phyloP scores from a whole-genome alignment of 176 grass and related monocot species.

The Rhynchospora tenuis region DNA sequence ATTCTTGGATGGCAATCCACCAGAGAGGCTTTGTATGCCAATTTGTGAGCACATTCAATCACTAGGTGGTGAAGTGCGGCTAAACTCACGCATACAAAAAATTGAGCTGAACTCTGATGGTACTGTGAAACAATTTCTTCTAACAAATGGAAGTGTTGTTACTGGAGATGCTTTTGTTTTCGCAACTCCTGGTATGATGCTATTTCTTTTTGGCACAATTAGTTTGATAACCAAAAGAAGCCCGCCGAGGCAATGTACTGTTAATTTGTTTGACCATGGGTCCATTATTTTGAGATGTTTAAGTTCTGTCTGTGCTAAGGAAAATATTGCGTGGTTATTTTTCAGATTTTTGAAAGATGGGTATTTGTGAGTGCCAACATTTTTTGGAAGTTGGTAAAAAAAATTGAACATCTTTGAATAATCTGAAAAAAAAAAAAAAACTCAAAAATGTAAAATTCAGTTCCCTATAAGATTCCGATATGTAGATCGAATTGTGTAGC shows the following conservation, averaged over 20 bases:
- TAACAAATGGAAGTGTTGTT: slow-evolving; percentile 65
- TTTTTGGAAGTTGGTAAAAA: too few species aligned
- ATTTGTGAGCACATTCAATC: slow-evolving; percentile 80
- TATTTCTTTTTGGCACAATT: not conserved
- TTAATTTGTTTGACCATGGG: not conserved
- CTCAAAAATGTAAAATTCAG: too few species aligned
- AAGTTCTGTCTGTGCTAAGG: not conserved
- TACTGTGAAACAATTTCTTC: slow-evolving; percentile 77
- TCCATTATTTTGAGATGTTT: not conserved
- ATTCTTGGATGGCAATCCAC: slow-evolving; percentile 95
- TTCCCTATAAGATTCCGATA: too few species aligned
- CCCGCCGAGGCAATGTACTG: not conserved
- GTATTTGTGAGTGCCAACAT: too few species aligned
- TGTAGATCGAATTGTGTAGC: too few species aligned
- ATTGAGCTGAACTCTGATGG: slow-evolving; percentile 83
- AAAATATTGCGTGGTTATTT: not conserved
- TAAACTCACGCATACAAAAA: slow-evolving; percentile 89
- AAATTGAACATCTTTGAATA: too few species aligned
- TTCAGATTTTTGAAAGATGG: too few species aligned
- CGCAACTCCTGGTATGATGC: slow-evolving; percentile 68
- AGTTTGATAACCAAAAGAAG: not conserved
- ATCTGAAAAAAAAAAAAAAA: too few species aligned
- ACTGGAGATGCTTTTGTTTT: slow-evolving; percentile 90
- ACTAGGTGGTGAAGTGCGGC: slow-evolving; percentile 77
- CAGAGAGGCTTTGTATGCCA: slow-evolving; percentile 93